Evolutionary conservation across 805 yeast species (phyloP), one percentile per base, ranked within the genome.

Genomic region (Candida ulmi): DNA sequence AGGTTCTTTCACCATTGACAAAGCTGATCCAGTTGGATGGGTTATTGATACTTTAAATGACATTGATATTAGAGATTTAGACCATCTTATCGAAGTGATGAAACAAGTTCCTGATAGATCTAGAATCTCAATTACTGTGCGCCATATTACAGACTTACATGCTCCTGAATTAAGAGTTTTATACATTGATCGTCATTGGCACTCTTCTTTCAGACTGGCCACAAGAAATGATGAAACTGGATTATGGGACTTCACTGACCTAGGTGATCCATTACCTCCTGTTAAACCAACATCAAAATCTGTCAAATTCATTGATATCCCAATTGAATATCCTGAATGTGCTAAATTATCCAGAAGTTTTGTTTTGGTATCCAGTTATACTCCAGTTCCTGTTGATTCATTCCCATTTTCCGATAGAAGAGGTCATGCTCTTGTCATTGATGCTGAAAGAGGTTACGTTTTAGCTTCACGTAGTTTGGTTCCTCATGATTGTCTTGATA

Each of bases 181-280:
- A 11, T 77, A 74, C 51, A 72, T 88, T 37, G 95, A 88, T 54
- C 78, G 96, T 47, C 95, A 87, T 62, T 88, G 96, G 96, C 69
- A 74, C 41, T 71, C 80, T 8, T 71, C 80, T 33, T 83, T 88
- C 59, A 72, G 82, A 48, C 50, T 82, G 35, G 93, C 93, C 3
- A 50, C 83, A 64, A 62, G 83, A 73, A 59, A 78, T 47, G 80
- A 77, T 47, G 48, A 42, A 17, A 68, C 79, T 1, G 83, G 83
- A 16, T 48, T 75, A 19, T 77, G 83, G 83, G 81, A 77, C 45
- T 74, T 68, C 47, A 54, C 60, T 17, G 68, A 68, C 30, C 54
- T 77, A 8, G 76, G 71, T 6, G 65, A 76, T 23, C 80, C 93
- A 3, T 54, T 79, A 18, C 78, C 82, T 3, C 74, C 87, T 2